phyloP scores from a whole-genome alignment of 2,329 filamentous ascomycete genomes.

The Colletotrichum spaethianum region DNA sequence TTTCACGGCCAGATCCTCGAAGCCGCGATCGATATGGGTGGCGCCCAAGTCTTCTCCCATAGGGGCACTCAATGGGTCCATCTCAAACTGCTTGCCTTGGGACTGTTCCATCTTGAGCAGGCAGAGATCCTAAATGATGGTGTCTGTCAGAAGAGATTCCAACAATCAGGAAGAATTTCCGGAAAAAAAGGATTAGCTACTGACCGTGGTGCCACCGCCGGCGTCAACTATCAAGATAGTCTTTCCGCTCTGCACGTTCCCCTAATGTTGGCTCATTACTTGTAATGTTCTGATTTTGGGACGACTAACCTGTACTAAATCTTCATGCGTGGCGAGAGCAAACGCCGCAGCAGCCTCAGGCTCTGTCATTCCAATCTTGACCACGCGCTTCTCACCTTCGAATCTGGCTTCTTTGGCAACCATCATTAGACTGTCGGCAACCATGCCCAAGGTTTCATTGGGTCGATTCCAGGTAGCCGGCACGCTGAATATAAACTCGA shows the following conservation, averaged over 20 bases:
- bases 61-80: neutral
- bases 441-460: conserved; percentile 16
- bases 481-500: conserved; percentile 6
- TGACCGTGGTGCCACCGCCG: too few relatives aligned
- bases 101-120: too few relatives aligned
- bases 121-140: too few relatives aligned
- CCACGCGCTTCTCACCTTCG: conserved; percentile 3
- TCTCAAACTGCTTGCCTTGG: neutral
- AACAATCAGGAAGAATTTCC: too few relatives aligned
- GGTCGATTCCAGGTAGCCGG: conserved; percentile 10
- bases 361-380: conserved; percentile 2
- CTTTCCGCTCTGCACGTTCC: too few relatives aligned
- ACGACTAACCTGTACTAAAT: too few relatives aligned
- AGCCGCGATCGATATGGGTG: conserved; percentile 9
- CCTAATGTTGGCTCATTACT: too few relatives aligned
- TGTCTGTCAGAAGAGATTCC: too few relatives aligned
- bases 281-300: too few relatives aligned
- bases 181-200: too few relatives aligned
- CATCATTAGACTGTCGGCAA: conserved; percentile 3
- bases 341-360: neutral
- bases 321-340: too few relatives aligned
- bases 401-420: conserved; percentile 9
- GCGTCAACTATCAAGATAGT: too few relatives aligned
- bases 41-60: conserved; percentile 11
- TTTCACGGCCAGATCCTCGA: neutral